A percentile compares a stretch with the other conserved stretches of the same genome.
Conservation (phyloP, 1,284 basidiomycete genomes). For the Cutaneotrichosporon sp. region DNA sequence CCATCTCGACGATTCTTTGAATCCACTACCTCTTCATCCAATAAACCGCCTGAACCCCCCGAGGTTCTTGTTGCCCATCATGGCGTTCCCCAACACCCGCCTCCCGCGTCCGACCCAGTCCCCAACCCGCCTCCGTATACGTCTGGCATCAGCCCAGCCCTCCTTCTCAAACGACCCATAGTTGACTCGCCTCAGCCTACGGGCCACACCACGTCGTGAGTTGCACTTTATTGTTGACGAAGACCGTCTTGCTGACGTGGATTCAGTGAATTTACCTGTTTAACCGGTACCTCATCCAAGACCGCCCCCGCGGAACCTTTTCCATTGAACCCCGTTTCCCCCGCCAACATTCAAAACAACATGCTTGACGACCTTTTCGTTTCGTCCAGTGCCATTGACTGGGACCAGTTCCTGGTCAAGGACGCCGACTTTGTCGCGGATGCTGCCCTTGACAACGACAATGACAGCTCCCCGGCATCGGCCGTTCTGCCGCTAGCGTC, state of each 20-base stretch:
- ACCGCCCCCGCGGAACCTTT: slow-evolving; percentile 6
- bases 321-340: neutral
- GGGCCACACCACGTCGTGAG: slow-evolving; percentile 7
- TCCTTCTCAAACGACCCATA: slow-evolving; percentile 11
- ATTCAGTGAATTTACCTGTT: neutral
- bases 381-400: slow-evolving; percentile 20
- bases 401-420: slow-evolving; percentile 29
- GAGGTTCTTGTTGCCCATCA: slow-evolving; percentile 22
- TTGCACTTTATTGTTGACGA: neutral
- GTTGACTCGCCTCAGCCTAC: slow-evolving; percentile 2
- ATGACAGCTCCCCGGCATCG: slow-evolving; percentile 8
- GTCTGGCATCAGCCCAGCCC: slow-evolving; percentile 11
- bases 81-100: slow-evolving; percentile 18
- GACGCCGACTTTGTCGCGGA: slow-evolving; percentile 19
- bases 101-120: slow-evolving; percentile 8
- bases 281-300: neutral
- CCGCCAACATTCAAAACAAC: slow-evolving; percentile 9
- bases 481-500: slow-evolving; percentile 10
- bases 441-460: slow-evolving; percentile 2
- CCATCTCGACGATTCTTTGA: slow-evolving; percentile 12
- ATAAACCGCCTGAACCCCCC: slow-evolving; percentile 15
- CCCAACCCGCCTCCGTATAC: slow-evolving; percentile 1
- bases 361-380: slow-evolving; percentile 16
- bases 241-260: neutral
- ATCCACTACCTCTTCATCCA: slow-evolving; percentile 4